A percentile compares a stretch with the other conserved stretches of the same genome.
Conservation (phyloP, 106 monocot genomes). For the Xerophyta viscosa region DNA sequence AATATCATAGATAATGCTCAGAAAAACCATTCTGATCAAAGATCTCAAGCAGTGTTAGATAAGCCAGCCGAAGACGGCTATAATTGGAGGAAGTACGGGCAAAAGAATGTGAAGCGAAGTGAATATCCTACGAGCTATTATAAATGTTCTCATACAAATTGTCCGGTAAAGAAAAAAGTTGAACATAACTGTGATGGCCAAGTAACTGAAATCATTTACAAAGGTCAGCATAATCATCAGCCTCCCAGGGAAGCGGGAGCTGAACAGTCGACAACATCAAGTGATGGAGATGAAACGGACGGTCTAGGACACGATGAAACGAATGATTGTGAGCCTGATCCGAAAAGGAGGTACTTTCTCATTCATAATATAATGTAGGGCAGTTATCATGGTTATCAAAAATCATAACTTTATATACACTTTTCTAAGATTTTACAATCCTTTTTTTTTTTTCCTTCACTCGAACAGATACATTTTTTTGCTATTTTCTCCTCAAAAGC, state of each 20-base stretch:
- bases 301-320: constrained; percentile 7
- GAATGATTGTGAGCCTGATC: constrained; percentile 16
- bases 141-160: constrained; percentile 51
- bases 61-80: constrained; percentile 66
- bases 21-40: constrained; percentile 18
- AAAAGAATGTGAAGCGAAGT: constrained; percentile 70
- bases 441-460: too few species aligned
- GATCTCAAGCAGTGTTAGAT: constrained; percentile 24
- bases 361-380: too few species aligned
- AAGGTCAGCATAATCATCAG: constrained; percentile 57
- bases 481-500: too few species aligned
- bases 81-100: constrained; percentile 77
- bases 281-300: constrained; percentile 20
- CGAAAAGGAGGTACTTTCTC: constrained; percentile 19
- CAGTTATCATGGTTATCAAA: too few species aligned
- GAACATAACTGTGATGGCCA: constrained; percentile 59
- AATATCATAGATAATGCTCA: constrained; percentile 9
- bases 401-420: too few species aligned
- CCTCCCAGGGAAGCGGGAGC: constrained; percentile 16
- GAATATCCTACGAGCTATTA: constrained; percentile 65
- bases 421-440: too few species aligned
- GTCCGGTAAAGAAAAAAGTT: constrained; percentile 71
- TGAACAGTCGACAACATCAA: constrained; percentile 16
- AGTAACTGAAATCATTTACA: constrained; percentile 60
- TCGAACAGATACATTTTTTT: too few species aligned